Evolutionary conservation across 805 yeast genomes (phyloP).

Genomic region (Teunomyces pallodes): DNA sequence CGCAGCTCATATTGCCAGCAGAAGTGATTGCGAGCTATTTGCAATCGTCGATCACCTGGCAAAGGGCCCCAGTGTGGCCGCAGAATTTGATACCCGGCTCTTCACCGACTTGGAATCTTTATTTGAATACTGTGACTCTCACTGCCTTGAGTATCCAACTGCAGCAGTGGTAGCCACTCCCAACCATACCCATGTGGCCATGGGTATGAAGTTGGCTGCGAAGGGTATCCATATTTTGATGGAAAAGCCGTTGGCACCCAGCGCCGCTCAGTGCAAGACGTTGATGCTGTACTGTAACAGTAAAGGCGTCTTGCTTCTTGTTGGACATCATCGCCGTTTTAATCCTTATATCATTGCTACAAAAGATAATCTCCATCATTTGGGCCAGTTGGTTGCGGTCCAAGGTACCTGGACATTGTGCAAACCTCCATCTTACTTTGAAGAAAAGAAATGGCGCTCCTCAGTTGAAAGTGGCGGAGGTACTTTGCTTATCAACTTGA

Average conservation of each 20-base stretch:
- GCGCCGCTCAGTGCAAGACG: constrained; percentile 29
- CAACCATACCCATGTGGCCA: constrained; percentile 34
- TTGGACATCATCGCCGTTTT: constrained; percentile 42
- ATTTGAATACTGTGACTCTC: constrained; percentile 21
- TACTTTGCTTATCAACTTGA: constrained; percentile 33
- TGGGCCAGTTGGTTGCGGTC: constrained; percentile 34
- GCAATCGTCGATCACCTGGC: constrained; percentile 36
- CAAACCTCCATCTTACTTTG: constrained; percentile 34
- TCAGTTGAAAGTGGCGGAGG: constrained; percentile 32
- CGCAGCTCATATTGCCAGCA: constrained; percentile 29
- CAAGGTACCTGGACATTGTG: constrained; percentile 40
- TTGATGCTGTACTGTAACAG: constrained; percentile 21
- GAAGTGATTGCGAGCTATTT: constrained; percentile 26
- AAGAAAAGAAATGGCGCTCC: constrained; percentile 33
- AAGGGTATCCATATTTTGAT: constrained; percentile 33
- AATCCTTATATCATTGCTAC: constrained; percentile 38
- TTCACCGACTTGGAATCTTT: constrained; percentile 25
- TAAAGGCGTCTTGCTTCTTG: constrained; percentile 27
- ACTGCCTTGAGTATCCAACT: constrained; percentile 22
- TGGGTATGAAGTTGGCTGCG: constrained; percentile 30
- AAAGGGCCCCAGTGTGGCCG: constrained; percentile 30
- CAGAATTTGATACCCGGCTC: constrained; percentile 20
- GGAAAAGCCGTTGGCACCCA: constrained; percentile 37
- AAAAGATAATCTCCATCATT: constrained; percentile 23
- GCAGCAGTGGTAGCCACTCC: constrained; percentile 43